phyloP scores from a whole-genome alignment of 1,284 basidiomycete genomes.

The Malassezia yamatoensis region DNA sequence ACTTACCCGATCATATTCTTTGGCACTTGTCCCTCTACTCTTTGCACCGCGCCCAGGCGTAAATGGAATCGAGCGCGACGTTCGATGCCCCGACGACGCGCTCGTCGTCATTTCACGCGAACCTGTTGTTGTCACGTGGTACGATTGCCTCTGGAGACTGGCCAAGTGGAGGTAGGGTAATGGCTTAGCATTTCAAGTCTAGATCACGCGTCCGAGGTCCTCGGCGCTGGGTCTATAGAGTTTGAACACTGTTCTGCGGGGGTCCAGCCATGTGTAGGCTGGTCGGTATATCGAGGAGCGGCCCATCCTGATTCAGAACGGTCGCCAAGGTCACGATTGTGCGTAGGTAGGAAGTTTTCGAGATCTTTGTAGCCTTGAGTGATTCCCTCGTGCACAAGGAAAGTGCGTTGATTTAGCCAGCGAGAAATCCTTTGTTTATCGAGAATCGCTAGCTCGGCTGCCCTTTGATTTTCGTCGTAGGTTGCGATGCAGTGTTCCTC shows the following conservation, averaged over 20 bases:
- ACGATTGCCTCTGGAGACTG: background rate
- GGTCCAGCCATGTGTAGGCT: slow-evolving; percentile 22
- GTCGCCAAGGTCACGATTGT: slow-evolving; percentile 1
- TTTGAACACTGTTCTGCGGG: slow-evolving; percentile 12
- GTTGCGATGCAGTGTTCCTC: slow-evolving; percentile 15
- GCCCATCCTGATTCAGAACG: slow-evolving; percentile 32
- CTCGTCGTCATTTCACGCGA: slow-evolving; percentile 3
- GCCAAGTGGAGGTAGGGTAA: background rate
- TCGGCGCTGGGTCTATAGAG: no score
- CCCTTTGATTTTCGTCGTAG: background rate
- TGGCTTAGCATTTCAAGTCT: no score
- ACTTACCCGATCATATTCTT: slow-evolving; percentile 13
- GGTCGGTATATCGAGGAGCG: slow-evolving; percentile 25
- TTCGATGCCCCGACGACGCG: slow-evolving; percentile 16
- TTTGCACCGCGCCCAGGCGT: slow-evolving; percentile 12
- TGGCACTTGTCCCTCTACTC: slow-evolving; percentile 9
- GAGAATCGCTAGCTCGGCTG: slow-evolving; percentile 7
- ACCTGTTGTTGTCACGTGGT: background rate
- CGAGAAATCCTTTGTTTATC: slow-evolving; percentile 14
- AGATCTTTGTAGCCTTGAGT: slow-evolving; percentile 8
- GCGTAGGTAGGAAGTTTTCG: background rate
- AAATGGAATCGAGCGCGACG: slow-evolving; percentile 17
- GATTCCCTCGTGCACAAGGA: slow-evolving; percentile 9
- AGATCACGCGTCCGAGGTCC: no score
- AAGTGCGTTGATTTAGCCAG: slow-evolving; percentile 5